Evolutionary conservation across 2,329 filamentous ascomycete genomes (phyloP).

Genomic region (Fusarium sp.): DNA sequence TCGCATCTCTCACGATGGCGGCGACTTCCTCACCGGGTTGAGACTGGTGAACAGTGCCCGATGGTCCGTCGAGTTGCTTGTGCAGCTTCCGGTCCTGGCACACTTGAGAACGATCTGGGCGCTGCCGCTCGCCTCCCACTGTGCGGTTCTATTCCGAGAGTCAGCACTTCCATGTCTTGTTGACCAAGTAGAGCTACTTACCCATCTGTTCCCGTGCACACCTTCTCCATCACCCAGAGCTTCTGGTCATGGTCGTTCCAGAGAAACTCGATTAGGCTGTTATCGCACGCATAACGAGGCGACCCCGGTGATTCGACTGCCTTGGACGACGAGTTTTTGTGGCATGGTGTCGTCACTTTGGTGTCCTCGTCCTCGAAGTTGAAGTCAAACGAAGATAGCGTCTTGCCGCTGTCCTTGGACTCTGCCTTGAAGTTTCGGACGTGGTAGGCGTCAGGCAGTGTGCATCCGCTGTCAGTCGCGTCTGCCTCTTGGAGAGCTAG

Average conservation of each 20-base stretch:
- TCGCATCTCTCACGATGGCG: conserved; percentile 14
- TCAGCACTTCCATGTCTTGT: conserved; percentile 7
- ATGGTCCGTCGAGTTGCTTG: conserved; percentile 52
- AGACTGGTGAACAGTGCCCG: conserved; percentile 51
- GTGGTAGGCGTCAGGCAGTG: conserved; percentile 57
- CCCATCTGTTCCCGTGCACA: conserved; percentile 58
- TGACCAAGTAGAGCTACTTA: conserved; percentile 43
- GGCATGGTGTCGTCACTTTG: conserved; percentile 59
- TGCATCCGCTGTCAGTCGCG: conserved; percentile 49
- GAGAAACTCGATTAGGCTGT: conserved; percentile 61
- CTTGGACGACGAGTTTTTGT: conserved; percentile 60
- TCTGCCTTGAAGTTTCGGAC: conserved; percentile 57
- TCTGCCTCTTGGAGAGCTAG: conserved; percentile 47
- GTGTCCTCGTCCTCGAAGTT: conserved; percentile 60
- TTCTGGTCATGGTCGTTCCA: conserved; percentile 50
- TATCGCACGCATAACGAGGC: conserved; percentile 61
- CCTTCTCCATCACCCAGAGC: conserved; percentile 62
- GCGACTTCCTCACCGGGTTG: conserved; percentile 44
- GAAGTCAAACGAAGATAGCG: conserved; percentile 57
- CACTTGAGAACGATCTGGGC: conserved; percentile 40
- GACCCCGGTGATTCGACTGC: conserved; percentile 45
- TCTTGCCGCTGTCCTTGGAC: conserved; percentile 54
- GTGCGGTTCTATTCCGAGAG: conserved; percentile 37
- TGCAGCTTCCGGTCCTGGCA: conserved; percentile 42
- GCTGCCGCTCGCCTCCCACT: conserved; percentile 54